Evolutionary conservation across 257 asterid species (phyloP), one percentile per base, ranked within the genome.

Genomic region (Lantana camara): DNA sequence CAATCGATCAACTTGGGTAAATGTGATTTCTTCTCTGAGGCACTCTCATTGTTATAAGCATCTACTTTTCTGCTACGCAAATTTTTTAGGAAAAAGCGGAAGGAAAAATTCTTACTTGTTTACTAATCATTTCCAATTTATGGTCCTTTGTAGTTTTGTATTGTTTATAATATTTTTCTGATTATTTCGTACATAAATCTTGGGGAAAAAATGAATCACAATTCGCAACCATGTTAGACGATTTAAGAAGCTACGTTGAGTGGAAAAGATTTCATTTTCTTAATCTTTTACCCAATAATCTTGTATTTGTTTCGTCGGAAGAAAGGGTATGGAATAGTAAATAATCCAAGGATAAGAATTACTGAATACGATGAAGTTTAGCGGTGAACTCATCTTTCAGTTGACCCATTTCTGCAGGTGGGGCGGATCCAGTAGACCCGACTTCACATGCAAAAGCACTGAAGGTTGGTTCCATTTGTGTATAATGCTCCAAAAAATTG

Each of bases 391-490:
- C 61, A 66, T 45, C 17, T 50, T 42, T 42, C 30, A 19, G 14
- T 14, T 12, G 41, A 59, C 51, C 35, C 53, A 45, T 38, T 57
- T 46, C 57, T 84, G 85, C 93, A 93, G 98, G 56, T 93, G 98
- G 98, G 98, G 98, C 67, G 98, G 97, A 77, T 93, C 98, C 38
- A 89, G 96, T 78, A 79, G 98, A 68, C 98, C 98, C 63, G 98
- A 93, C 66, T 93, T 93, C 86, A 79, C 94, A 14, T 93, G 98
- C 75, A 93, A 81, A 80, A 93, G 94, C 86, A 93, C 98, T 57
- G 97, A 85, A 93, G 98, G 98, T 92, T 48, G 48, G 90, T 73
- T 51, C 58, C 35, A 42, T 57, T 32, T 59, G 19, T 45, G 56
- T 29, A n/a, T n/a, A n/a, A n/a, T n/a, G n/a, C n/a, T n/a, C n/a